Base-by-base conservation (phyloP, 2,329 filamentous ascomycete species). In the Trichothecium roseum region DNA sequence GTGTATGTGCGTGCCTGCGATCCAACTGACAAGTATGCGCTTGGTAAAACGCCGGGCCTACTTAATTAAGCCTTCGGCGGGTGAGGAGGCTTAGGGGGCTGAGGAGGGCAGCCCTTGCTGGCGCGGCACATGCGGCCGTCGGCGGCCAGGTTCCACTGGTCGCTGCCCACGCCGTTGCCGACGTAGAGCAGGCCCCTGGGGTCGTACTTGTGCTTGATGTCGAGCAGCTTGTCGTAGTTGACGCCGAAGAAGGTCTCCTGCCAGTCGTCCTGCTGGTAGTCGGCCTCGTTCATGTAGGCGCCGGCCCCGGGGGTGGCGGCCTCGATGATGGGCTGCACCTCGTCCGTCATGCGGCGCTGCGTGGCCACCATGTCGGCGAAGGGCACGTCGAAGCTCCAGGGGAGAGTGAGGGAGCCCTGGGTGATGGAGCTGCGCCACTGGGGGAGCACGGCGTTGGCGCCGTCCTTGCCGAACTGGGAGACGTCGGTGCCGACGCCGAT, bases 191-290 rank as follows among this genome's bases (percentile, higher is more conserved):
- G 37, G 8, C 49, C 46, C 1, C 47, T 32, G 10, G 62, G 52
- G 45, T 69, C 69, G 42, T 63, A 69, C 44, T 56, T 60, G 24
- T 55, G 44, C 59, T 73, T 73, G 30, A 72, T 53, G 4, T 27
- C 27, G 18, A 55, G 32, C 29, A 68, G 42, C 6, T 36, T 37
- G 3, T 43, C 37, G 39, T 68, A 68, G 40, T 64, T 64, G 35
- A 12, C 18, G 6, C 63, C 65, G 40, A 57, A 68, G 45, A 66
- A 66, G 12, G 43, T 49, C 15, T 53, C 26, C 44, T 66, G 50
- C 45, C 54, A 66, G 33, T 56, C 40, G 3, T 52, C 52, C 42
- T 63, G 53, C 28, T 46, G 49, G 33, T 63, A 62, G 48, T 67
- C 57, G 4, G 57, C 63, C 51, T 71, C 66, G 42, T 64, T 68